phyloP scores from a whole-genome alignment of 2,329 filamentous ascomycete genomes.

The Paecilomyces fulvus region DNA sequence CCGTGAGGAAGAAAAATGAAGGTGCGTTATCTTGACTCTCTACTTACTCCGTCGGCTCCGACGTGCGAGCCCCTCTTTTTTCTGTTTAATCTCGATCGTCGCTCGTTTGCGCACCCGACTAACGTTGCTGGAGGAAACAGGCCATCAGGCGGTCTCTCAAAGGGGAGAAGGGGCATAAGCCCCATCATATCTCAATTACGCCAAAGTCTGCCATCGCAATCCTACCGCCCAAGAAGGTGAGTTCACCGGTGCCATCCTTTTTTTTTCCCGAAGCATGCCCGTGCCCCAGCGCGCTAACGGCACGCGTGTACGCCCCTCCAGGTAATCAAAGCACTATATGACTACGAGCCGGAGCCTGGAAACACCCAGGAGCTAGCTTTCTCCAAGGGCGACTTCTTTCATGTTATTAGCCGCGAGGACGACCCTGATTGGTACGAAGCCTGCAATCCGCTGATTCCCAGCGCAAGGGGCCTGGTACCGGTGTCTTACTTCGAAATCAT shows the following conservation, averaged over 20 bases:
- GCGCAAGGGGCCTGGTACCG: slow-evolving; percentile 82
- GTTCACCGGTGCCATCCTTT: slow-evolving; percentile 20
- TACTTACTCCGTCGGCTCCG: neutral
- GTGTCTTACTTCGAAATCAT: slow-evolving; percentile 89
- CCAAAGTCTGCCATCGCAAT: slow-evolving; percentile 84
- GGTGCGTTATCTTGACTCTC: slow-evolving; percentile 8
- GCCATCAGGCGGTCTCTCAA: slow-evolving; percentile 83
- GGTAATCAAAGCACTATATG: slow-evolving; percentile 96
- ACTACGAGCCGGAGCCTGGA: slow-evolving; percentile 68
- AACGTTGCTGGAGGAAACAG: slow-evolving; percentile 34
- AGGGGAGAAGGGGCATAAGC: slow-evolving; percentile 67
- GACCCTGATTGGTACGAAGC: slow-evolving; percentile 97
- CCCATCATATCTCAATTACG: slow-evolving; percentile 65
- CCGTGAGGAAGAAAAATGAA: slow-evolving; percentile 12
- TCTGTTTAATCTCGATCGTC: slow-evolving; percentile 10
- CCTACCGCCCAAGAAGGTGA: slow-evolving; percentile 84
- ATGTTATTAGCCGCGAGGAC: slow-evolving; percentile 93
- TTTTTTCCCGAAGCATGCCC: slow-evolving; percentile 2
- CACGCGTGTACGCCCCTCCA: slow-evolving; percentile 28
- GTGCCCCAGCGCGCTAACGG: slow-evolving; percentile 1
- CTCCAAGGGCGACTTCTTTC: slow-evolving; percentile 92
- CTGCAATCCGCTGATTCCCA: slow-evolving; percentile 80
- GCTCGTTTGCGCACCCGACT: slow-evolving; percentile 4
- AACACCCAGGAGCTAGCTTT: slow-evolving; percentile 73
- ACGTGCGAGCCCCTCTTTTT: slow-evolving; percentile 7